Conservation (phyloP, 2,329 filamentous ascomycete genomes). For the Pseudogymnoascus sp. region DNA sequence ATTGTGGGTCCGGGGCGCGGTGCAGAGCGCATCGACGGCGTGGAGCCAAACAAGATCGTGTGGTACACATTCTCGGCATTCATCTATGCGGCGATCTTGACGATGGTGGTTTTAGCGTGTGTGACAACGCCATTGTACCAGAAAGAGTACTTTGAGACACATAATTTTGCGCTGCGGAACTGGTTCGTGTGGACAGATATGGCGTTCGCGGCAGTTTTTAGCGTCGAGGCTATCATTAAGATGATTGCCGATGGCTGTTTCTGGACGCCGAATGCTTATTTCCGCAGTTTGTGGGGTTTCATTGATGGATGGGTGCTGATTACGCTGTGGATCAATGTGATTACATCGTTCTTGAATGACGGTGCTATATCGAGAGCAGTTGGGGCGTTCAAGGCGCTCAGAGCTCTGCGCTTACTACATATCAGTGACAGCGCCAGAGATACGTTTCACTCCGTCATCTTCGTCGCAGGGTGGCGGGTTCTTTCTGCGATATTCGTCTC, state of each 20-base stretch:
- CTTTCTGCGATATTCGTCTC: constrained; percentile 79
- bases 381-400: constrained; percentile 92
- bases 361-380: constrained; percentile 83
- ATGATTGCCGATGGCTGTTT: constrained; percentile 91
- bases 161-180: constrained; percentile 55
- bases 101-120: constrained; percentile 95
- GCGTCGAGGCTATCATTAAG: constrained; percentile 80
- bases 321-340: constrained; percentile 92
- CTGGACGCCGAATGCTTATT: constrained; percentile 95
- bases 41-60: constrained; percentile 77
- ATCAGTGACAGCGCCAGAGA: constrained; percentile 93
- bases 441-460: constrained; percentile 93
- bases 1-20: constrained; percentile 90
- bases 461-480: constrained; percentile 91
- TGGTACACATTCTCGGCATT: constrained; percentile 95
- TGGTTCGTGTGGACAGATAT: constrained; percentile 97
- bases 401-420: constrained; percentile 85
- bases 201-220: constrained; percentile 82
- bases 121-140: constrained; percentile 93
- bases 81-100: constrained; percentile 87
- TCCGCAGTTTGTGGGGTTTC: constrained; percentile 92
- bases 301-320: constrained; percentile 88
- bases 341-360: constrained; percentile 72
- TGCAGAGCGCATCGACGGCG: constrained; percentile 76
- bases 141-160: constrained; percentile 68